Base-by-base conservation (phyloP, 352 stramenopile genomes). In the Globisporangium abappressorium region DNA sequence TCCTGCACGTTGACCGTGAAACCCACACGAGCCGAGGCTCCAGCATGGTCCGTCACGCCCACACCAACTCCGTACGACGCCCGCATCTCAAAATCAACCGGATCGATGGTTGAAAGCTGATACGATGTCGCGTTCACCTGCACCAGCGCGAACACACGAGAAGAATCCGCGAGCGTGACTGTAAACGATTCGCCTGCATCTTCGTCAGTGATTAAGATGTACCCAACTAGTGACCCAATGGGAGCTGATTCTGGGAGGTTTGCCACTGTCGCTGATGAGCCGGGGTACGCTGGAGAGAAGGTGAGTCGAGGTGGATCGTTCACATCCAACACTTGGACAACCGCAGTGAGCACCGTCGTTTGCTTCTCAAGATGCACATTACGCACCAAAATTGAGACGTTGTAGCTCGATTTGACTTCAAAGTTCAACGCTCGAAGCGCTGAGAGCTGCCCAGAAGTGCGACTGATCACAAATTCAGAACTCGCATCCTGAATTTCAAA, bases 401-500 rank as follows among this genome's bases (percentile, higher is more conserved):
- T 74, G 53, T 70, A 79, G 18, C 54, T 59, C 38, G 70, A 26
- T 14, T 60, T 72, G 9, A 64, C n/a, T 43, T 82, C 76, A 43
- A 66, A 82, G 38, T 82, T 78, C 9, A 82, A 47, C 33, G n/a
- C 3, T 2, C 53, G 41, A 5, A 47, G 18, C n/a, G 59, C 36
- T 9, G 60, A 53, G 12, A 80, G 43, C 22, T 77, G 73, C 0
- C 76, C 76, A n/a, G 46, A 72, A 2, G 60, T 53, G 2, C 69
- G 55, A 61, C 46, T 73, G 18, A 81, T 66, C 5, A 36, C 30
- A 51, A 78, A 78, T 63, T 58, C 41, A 46, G 69, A 9, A 61
- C 30, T 34, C 5, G 61, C 15, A 47, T 53, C 61, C 22, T 66
- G 61, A 12, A 66, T 77, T 54, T 85, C 79, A 67, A 90, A 90